These are phyloP conservation scores for Hypoxylon sp. DNA, from an alignment of 2,329 filamentous ascomycete genomes.

Conservation along the genomic window DNA sequence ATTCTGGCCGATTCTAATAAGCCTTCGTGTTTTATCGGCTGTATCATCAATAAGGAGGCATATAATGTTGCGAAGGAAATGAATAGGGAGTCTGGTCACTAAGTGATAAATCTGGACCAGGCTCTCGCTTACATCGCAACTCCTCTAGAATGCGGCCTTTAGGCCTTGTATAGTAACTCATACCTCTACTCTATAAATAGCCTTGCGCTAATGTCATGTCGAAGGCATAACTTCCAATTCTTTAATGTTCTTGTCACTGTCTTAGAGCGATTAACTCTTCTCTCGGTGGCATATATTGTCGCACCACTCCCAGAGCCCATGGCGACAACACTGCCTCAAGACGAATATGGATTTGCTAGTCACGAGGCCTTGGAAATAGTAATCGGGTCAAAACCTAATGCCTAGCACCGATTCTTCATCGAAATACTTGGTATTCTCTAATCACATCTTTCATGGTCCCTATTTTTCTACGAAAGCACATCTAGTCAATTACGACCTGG, in stretches of 20 bases:
- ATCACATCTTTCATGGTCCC: not conserved
- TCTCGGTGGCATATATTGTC: not conserved
- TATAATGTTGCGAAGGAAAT: not conserved
- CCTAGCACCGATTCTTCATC: too few relatives aligned
- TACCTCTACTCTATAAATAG: not conserved
- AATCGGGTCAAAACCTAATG: too few relatives aligned
- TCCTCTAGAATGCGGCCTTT: too few relatives aligned
- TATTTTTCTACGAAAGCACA: not conserved
- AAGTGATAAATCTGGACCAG: not conserved
- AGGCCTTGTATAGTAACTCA: not conserved
- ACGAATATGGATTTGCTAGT: constrained; percentile 1
- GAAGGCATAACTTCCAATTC: not conserved
- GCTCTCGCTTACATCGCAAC: not conserved
- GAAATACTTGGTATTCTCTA: not conserved
- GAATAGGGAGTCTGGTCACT: not conserved
- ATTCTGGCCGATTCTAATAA: not conserved
- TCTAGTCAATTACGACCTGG: not conserved
- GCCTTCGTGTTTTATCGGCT: too few relatives aligned
- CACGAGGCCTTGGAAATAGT: not conserved
- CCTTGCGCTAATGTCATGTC: not conserved
- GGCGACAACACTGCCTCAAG: not conserved
- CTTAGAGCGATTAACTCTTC: not conserved
- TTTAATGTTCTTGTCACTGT: not conserved
- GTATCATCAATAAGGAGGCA: not conserved
- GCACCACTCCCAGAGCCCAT: not conserved